These are phyloP conservation scores for Wickerhamiella infanticola DNA, from an alignment of 1,139 yeast genomes.

Conservation along the genomic window DNA sequence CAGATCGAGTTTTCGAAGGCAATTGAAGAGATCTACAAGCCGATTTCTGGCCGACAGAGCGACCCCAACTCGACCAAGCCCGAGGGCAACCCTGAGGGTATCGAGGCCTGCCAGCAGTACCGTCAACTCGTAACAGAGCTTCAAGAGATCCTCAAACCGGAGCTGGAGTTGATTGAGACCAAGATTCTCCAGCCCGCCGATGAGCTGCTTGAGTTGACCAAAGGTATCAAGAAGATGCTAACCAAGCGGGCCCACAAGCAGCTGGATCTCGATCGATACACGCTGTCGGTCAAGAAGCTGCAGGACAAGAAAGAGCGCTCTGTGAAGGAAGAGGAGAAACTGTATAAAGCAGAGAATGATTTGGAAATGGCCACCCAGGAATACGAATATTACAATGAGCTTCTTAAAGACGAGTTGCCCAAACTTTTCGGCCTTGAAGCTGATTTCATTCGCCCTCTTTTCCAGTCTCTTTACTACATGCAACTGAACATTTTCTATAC, in stretches of 20 bases:
- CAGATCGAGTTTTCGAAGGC: slow-evolving; percentile 90
- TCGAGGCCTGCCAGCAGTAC: slow-evolving; percentile 84
- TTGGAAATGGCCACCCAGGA: slow-evolving; percentile 88
- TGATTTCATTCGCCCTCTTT: slow-evolving; percentile 81
- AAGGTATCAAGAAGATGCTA: slow-evolving; percentile 79
- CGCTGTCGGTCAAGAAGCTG: slow-evolving; percentile 48
- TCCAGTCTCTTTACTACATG: slow-evolving; percentile 91
- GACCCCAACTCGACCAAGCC: slow-evolving; percentile 77
- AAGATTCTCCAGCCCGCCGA: slow-evolving; percentile 86
- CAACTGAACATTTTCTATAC: slow-evolving; percentile 94
- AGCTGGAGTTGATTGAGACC: slow-evolving; percentile 78
- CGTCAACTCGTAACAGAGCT: slow-evolving; percentile 74
- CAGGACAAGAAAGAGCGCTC: slow-evolving; percentile 73
- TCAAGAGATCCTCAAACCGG: slow-evolving; percentile 79
- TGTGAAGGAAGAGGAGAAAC: slow-evolving; percentile 76
- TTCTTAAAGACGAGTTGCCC: slow-evolving; percentile 84
- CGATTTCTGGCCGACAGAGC: slow-evolving; percentile 79
- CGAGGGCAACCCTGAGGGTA: slow-evolving; percentile 94
- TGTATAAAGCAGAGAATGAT: slow-evolving; percentile 81
- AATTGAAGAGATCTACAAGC: slow-evolving; percentile 90
- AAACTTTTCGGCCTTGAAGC: slow-evolving; percentile 74
- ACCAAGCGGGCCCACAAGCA: slow-evolving; percentile 92
- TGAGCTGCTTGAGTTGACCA: slow-evolving; percentile 69
- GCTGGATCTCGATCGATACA: slow-evolving; percentile 80
- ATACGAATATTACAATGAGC: slow-evolving; percentile 85